Evolutionary conservation across 495 filamentous ascomycete species (phyloP).

Genomic region (Podospora fimiseda): DNA sequence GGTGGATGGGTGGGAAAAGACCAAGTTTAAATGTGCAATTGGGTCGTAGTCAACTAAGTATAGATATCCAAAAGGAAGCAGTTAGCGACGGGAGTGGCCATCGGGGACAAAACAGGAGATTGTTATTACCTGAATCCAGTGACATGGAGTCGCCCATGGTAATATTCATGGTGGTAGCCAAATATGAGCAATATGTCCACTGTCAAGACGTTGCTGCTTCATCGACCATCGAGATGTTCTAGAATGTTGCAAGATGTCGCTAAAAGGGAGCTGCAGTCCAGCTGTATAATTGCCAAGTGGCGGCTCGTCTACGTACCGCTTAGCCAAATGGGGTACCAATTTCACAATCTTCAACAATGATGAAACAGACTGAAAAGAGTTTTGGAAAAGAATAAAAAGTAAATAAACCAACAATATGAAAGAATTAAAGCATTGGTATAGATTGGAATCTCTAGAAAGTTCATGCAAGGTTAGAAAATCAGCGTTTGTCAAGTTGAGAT

Average conservation of each 20-base stretch:
- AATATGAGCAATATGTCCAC: neutral
- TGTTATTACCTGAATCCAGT: conserved; percentile 44
- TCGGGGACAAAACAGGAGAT: no score
- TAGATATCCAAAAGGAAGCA: neutral
- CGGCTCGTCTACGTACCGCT: neutral
- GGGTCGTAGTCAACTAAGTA: conserved; percentile 95
- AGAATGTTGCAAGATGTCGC: neutral
- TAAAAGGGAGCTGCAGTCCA: neutral
- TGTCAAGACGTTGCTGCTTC: neutral
- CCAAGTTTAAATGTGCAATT: conserved; percentile 82
- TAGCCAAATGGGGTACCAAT: neutral
- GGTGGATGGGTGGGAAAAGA: conserved; percentile 88
- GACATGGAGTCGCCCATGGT: conserved; percentile 33
- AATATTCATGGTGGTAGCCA: conserved; percentile 39
- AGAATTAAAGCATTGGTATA: no score
- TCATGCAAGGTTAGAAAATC: no score
- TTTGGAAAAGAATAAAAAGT: no score
- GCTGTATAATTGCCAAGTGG: neutral
- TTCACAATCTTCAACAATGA: no score
- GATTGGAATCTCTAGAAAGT: no score
- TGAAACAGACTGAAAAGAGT: no score
- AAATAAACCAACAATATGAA: no score
- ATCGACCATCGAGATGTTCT: neutral
- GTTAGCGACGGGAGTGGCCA: neutral
- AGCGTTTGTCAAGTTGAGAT: no score